phyloP scores from a whole-genome alignment of 2,329 filamentous ascomycete species.

The Periglandula ipomoeae region DNA sequence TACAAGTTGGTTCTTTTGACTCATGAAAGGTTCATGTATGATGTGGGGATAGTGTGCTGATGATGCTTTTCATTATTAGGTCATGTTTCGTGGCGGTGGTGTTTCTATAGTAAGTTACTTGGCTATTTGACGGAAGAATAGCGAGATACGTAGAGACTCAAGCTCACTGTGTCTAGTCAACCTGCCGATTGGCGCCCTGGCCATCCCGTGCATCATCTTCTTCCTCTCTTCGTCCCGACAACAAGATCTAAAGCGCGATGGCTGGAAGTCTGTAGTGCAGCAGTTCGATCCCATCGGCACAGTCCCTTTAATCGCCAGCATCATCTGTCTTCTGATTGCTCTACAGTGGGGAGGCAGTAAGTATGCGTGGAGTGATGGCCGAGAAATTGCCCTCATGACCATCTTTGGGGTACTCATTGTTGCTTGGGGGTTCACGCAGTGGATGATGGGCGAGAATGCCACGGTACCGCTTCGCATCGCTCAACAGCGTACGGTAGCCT shows the following conservation, averaged over 20 bases:
- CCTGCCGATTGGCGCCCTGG: neutral
- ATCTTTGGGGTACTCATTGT: neutral
- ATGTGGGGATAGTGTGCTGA: too few relatives aligned
- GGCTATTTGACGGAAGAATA: neutral
- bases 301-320: slow-evolving; percentile 22
- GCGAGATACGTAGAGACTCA: neutral
- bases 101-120: neutral
- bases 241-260: neutral
- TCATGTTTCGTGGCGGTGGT: neutral
- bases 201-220: neutral
- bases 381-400: neutral
- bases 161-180: neutral
- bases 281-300: neutral
- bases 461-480: neutral
- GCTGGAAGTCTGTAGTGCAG: neutral
- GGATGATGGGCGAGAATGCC: neutral
- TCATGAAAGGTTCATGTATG: neutral
- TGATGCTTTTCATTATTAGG: neutral
- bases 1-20: neutral
- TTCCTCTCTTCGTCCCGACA: neutral
- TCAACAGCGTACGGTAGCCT: neutral
- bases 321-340: slow-evolving; percentile 38
- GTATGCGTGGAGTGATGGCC: slow-evolving; percentile 15
- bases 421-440: neutral
- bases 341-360: slow-evolving; percentile 37